Evolutionary conservation across 176 grass and related monocot species (phyloP), one percentile per base, ranked within the genome.

Genomic region (Thalia dealbata): DNA sequence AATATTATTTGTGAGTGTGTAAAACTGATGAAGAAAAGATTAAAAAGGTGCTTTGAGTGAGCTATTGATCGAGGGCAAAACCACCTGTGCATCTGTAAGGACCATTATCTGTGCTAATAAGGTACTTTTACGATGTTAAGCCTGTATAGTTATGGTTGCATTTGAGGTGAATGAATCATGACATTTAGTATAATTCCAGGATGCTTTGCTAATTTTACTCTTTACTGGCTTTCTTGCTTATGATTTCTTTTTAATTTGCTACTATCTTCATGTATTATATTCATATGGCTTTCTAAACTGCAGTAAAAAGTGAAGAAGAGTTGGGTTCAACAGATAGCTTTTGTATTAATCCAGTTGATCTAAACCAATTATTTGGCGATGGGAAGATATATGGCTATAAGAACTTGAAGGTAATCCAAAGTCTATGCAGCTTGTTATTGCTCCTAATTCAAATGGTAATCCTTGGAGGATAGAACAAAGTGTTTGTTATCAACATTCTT

Each of bases 341-440:
- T 72, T 61, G 79, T 62, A 79, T 93, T 12, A 27, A 91, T 29
- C 95, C 87, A 30, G 78, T 99, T 68, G 95, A 93, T 56, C 79
- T 99, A 10, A 91, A 88, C 75, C 85, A 91, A 80, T 99, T 93
- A 80, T 93, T 99, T 60, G 85, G 80, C 84, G 90, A 93, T 85
- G 95, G 85, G 74, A 99, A 93, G 77, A 93, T 93, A 69, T 99
- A 92, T 81, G 95, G 95, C 19, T 91, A 99, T 79, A 93, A 84
- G 80, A 74, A 80, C 73, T 77, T 97, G 29, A 87, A 88, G 95
- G 95, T 93, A 78, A 65, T 24, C 25, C 71, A 64, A 81, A 42
- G 67, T 50, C 30, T 44, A 24, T 43, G 26, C 24, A 82, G 59
- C 22, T 80, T 74, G 55, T 9, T n/a, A 27, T 41, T 60, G 7